A percentile compares a stretch with the other conserved stretches of the same genome.
phyloP scores from a whole-genome alignment of 2,329 filamentous ascomycete genomes.

The Alternaria ethzedia region DNA sequence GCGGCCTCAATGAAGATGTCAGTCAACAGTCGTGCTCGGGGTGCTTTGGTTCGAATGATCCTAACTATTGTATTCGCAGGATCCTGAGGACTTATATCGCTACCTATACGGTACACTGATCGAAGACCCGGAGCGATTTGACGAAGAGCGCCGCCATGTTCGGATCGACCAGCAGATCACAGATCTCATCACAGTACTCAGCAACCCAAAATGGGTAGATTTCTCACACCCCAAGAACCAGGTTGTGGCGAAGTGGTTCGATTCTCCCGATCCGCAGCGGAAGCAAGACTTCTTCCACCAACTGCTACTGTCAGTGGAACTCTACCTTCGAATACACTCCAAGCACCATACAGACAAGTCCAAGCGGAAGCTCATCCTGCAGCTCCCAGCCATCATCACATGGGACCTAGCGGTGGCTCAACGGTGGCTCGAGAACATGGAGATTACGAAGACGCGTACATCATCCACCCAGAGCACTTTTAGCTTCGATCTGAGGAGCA shows the following conservation, averaged over 20 bases:
- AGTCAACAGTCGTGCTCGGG: slow-evolving; percentile 31
- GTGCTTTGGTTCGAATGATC: slow-evolving; percentile 22
- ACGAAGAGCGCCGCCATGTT: slow-evolving; percentile 60
- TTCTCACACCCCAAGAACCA: slow-evolving; percentile 74
- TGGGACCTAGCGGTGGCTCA: slow-evolving; percentile 77
- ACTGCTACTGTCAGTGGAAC: slow-evolving; percentile 74
- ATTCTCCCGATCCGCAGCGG: slow-evolving; percentile 61
- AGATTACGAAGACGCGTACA: slow-evolving; percentile 65
- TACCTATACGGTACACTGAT: slow-evolving; percentile 73
- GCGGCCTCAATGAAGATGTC: slow-evolving; percentile 52
- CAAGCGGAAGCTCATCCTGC: slow-evolving; percentile 68
- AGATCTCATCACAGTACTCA: slow-evolving; percentile 73
- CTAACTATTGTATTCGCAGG: slow-evolving; percentile 46
- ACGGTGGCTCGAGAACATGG: slow-evolving; percentile 74
- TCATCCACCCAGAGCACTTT: slow-evolving; percentile 56
- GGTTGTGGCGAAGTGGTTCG: slow-evolving; percentile 75
- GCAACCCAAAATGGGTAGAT: slow-evolving; percentile 74
- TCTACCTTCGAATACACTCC: slow-evolving; percentile 73
- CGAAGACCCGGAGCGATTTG: slow-evolving; percentile 68
- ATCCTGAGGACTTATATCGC: slow-evolving; percentile 54
- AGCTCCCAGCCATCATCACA: slow-evolving; percentile 72
- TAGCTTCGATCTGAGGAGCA: slow-evolving; percentile 68
- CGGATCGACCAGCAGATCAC: slow-evolving; percentile 74
- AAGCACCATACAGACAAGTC: slow-evolving; percentile 66
- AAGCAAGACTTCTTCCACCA: slow-evolving; percentile 77